Evolutionary conservation across 2,329 filamentous ascomycete species (phyloP).

Genomic region (Nemania abortiva): DNA sequence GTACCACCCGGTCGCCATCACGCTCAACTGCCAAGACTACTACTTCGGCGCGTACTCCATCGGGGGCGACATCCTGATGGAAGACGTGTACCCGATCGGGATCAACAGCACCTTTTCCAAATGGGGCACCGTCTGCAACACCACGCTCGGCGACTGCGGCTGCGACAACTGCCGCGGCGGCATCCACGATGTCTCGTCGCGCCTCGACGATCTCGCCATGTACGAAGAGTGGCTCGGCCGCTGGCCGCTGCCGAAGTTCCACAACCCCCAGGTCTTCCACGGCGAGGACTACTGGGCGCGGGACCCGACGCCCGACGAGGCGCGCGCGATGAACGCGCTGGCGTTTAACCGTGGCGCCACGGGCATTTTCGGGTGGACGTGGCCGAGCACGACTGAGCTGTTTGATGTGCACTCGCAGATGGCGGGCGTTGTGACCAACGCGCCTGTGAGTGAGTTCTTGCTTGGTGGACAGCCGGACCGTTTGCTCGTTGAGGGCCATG

Average conservation of each 20-base stretch:
- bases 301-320: constrained; percentile 59
- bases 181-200: constrained; percentile 63
- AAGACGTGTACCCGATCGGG: constrained; percentile 70
- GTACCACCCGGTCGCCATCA: constrained; percentile 71
- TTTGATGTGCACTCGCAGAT: constrained; percentile 56
- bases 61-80: constrained; percentile 70
- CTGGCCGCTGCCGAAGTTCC: constrained; percentile 57
- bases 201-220: constrained; percentile 55
- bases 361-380: constrained; percentile 61
- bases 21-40: constrained; percentile 72
- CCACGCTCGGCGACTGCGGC: constrained; percentile 71
- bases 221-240: constrained; percentile 58
- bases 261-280: constrained; percentile 62
- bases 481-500: constrained; percentile 24
- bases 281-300: constrained; percentile 63
- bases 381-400: constrained; percentile 55
- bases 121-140: constrained; percentile 68
- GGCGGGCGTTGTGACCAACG: constrained; percentile 53
- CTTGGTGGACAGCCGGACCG: constrained; percentile 50
- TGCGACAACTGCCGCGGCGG: constrained; percentile 70
- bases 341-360: constrained; percentile 61
- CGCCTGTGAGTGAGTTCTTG: constrained; percentile 56
- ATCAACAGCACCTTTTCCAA: constrained; percentile 66
- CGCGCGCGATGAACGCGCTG: constrained; percentile 59
- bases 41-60: constrained; percentile 67